Conservation (phyloP, 805 yeast species). For the Candida vartiovaarae region DNA sequence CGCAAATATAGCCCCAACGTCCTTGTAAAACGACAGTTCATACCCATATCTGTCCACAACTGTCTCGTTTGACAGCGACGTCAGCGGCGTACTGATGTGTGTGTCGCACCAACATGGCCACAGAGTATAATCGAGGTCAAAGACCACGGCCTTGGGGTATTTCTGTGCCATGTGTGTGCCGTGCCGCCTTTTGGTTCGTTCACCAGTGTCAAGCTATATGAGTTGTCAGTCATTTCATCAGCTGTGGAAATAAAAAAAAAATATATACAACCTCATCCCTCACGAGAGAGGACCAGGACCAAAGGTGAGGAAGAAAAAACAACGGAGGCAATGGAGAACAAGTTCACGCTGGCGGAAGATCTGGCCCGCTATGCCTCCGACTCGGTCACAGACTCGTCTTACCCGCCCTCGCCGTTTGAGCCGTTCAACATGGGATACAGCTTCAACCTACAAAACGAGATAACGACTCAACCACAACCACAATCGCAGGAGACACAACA, state of each 20-base stretch:
- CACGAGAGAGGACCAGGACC: too few species aligned
- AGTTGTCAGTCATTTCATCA: not conserved
- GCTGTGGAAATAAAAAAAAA: too few species aligned
- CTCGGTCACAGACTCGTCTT: too few species aligned
- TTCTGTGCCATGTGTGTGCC: too few species aligned
- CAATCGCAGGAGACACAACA: not conserved
- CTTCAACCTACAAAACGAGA: constrained; percentile 9
- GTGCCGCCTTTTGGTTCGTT: too few species aligned
- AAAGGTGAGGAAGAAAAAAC: too few species aligned
- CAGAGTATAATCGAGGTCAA: constrained; percentile 69
- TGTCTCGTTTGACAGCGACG: constrained; percentile 25
- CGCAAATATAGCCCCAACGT: constrained; percentile 56
- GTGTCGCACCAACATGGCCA: constrained; percentile 88
- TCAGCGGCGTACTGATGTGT: constrained; percentile 53
- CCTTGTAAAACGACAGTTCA: constrained; percentile 51
- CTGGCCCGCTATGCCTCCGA: too few species aligned
- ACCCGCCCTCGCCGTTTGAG: constrained; percentile 2
- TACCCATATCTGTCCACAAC: constrained; percentile 49
- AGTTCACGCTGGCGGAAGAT: too few species aligned
- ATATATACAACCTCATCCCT: too few species aligned
- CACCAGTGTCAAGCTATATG: not conserved
- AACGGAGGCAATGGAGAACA: too few species aligned
- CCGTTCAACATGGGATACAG: constrained; percentile 8
- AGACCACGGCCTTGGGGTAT: constrained; percentile 52
- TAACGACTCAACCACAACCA: constrained; percentile 7